Percentiles rank a stretch among this genome's conserved stretches.
These are phyloP conservation scores for Penicillium sp. DNA, from an alignment of 2,329 filamentous ascomycete genomes.

Conservation along the genomic window DNA sequence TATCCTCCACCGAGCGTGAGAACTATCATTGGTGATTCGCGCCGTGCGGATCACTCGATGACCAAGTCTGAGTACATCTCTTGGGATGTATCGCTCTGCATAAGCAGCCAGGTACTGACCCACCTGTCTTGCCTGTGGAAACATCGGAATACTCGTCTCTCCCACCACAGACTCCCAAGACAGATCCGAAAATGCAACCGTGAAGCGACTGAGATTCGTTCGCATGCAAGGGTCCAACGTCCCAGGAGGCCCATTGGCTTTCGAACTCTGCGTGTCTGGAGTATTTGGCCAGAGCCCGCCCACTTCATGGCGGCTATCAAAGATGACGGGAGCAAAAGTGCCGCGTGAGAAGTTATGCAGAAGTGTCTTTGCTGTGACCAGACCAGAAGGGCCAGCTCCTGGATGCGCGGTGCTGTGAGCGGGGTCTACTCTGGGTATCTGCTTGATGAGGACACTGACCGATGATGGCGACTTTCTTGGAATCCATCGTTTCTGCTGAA, in stretches of 20 bases:
- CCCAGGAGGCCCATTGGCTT: background rate
- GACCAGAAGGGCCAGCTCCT: conserved; percentile 68
- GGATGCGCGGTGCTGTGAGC: conserved; percentile 7
- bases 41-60: conserved; percentile 39
- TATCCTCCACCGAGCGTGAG: conserved; percentile 41
- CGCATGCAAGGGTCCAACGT: conserved; percentile 57
- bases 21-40: conserved; percentile 11
- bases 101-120: conserved; percentile 70
- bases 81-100: conserved; percentile 54
- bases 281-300: conserved; percentile 74
- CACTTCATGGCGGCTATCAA: conserved; percentile 63
- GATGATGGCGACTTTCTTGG: conserved; percentile 54
- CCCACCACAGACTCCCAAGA: conserved; percentile 59
- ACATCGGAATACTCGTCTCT: conserved; percentile 53
- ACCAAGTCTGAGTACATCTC: conserved; percentile 50
- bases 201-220: conserved; percentile 72
- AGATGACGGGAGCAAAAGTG: conserved; percentile 66
- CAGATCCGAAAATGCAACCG: conserved; percentile 61
- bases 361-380: conserved; percentile 70
- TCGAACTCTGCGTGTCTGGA: background rate
- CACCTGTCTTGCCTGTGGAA: conserved; percentile 74
- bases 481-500: conserved; percentile 3
- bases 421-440: background rate
- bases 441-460: conserved; percentile 34
- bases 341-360: conserved; percentile 55